Evolutionary conservation across 129 eudicot species (phyloP).

Genomic region (Deinandra increscens): DNA sequence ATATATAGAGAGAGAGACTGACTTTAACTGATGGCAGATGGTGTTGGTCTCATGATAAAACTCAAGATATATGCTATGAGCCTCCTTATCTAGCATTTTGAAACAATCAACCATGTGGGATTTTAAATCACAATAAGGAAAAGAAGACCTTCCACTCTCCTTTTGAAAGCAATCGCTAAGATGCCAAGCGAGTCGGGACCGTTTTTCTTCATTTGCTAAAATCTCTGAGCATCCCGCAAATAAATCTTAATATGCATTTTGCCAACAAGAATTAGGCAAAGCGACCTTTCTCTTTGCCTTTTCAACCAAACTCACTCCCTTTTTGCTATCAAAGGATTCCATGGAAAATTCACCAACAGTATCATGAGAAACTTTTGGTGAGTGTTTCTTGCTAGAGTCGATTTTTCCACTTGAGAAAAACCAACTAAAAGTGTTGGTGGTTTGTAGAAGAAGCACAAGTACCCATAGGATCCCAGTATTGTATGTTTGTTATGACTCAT

Average conservation of each 20-base stretch:
- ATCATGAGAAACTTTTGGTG: not conserved
- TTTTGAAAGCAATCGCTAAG: constrained; percentile 15
- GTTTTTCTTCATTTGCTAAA: constrained; percentile 15
- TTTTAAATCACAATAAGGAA: constrained; percentile 14
- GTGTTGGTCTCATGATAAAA: constrained; percentile 3
- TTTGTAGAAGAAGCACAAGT: not conserved
- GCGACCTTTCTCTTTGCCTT: constrained; percentile 18
- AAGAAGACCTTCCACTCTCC: constrained; percentile 9
- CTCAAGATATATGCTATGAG: constrained; percentile 13
- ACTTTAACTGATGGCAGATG: constrained; percentile 15
- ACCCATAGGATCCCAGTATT: too few relatives aligned
- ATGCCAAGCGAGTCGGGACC: constrained; percentile 12
- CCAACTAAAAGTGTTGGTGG: constrained; percentile 1
- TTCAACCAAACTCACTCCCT: constrained; percentile 11
- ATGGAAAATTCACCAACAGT: constrained; percentile 10
- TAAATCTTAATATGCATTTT: constrained; percentile 12
- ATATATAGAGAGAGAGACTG: not conserved
- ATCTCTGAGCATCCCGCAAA: too few relatives aligned
- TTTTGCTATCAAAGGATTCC: not conserved
- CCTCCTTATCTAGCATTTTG: not conserved
- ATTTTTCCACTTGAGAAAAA: constrained; percentile 4
- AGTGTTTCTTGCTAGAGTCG: not conserved
- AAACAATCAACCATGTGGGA: constrained; percentile 3
- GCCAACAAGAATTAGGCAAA: not conserved
- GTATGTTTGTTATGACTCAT: too few relatives aligned